A percentile compares a stretch with the other conserved stretches of the same genome.
These are phyloP conservation scores for Phytophthora melonis DNA, from an alignment of 352 stramenopile species.

Conservation along the genomic window DNA sequence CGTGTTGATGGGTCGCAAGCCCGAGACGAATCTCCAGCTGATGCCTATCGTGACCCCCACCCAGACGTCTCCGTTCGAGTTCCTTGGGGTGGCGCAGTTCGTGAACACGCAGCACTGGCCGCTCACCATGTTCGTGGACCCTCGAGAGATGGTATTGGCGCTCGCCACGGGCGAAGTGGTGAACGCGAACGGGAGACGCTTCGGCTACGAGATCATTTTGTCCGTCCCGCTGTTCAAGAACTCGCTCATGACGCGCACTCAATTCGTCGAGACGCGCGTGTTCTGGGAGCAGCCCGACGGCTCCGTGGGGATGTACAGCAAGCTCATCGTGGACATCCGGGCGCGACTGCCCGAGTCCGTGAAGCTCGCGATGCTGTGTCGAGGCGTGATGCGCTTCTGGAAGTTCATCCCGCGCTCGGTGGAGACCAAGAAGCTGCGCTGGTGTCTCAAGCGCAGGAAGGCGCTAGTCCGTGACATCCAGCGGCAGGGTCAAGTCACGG, in stretches of 20 bases:
- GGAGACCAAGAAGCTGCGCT: conserved; percentile 41
- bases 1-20: conserved; percentile 24
- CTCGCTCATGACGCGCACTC: conserved; percentile 17
- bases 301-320: conserved; percentile 38
- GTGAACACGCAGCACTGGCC: conserved; percentile 37
- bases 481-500: conserved; percentile 19
- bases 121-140: conserved; percentile 31
- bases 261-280: conserved; percentile 33
- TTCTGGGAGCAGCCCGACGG: conserved; percentile 41
- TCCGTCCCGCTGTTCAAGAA: conserved; percentile 26
- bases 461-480: conserved; percentile 11
- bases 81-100: conserved; percentile 25
- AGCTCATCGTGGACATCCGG: conserved; percentile 34
- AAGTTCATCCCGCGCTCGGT: conserved; percentile 44
- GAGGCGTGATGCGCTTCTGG: conserved; percentile 35
- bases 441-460: conserved; percentile 34
- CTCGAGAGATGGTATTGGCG: conserved; percentile 31
- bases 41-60: conserved; percentile 26
- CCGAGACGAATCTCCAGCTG: conserved; percentile 20
- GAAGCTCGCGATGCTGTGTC: conserved; percentile 36
- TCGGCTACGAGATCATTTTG: conserved; percentile 37
- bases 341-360: conserved; percentile 26
- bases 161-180: conserved; percentile 32
- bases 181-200: conserved; percentile 26
- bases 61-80: conserved; percentile 25